Conservation (phyloP, 306 rosid genomes). For the Luffa acutangula region DNA sequence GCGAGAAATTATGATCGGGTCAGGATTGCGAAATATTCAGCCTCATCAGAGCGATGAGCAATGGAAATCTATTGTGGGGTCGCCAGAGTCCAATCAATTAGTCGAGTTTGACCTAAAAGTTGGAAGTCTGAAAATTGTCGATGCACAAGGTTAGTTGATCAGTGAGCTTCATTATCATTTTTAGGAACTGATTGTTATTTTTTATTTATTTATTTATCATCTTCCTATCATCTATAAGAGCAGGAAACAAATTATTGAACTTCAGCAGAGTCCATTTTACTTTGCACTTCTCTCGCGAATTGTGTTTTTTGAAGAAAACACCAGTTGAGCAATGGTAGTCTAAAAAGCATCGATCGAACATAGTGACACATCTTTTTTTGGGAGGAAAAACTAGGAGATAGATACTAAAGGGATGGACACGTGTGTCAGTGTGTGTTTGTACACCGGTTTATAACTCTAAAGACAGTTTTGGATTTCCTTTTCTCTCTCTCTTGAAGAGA, state of each 20-base stretch:
- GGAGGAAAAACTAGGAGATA: neutral
- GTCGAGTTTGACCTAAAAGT: conserved; percentile 25
- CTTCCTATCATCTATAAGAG: neutral
- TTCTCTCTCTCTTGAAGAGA: neutral
- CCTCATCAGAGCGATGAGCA: conserved; percentile 24
- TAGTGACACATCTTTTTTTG: neutral
- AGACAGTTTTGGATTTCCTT: neutral
- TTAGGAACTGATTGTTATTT: neutral
- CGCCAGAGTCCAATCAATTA: conserved; percentile 25
- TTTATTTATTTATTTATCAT: conserved; percentile 2
- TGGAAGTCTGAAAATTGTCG: conserved; percentile 29
- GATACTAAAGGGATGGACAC: neutral
- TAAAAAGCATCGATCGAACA: neutral
- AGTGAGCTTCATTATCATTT: neutral
- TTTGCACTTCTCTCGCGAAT: neutral
- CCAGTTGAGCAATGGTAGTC: neutral
- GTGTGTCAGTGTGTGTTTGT: neutral
- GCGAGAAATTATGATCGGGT: conserved; percentile 29
- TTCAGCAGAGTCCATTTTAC: neutral
- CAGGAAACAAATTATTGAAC: neutral
- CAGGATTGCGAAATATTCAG: conserved; percentile 32
- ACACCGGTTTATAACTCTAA: neutral
- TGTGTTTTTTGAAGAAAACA: neutral
- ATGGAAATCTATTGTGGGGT: conserved; percentile 31
- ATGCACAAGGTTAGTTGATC: conserved; percentile 45